phyloP scores from a whole-genome alignment of 805 yeast species.

The Wickerhamiella parazyma region DNA sequence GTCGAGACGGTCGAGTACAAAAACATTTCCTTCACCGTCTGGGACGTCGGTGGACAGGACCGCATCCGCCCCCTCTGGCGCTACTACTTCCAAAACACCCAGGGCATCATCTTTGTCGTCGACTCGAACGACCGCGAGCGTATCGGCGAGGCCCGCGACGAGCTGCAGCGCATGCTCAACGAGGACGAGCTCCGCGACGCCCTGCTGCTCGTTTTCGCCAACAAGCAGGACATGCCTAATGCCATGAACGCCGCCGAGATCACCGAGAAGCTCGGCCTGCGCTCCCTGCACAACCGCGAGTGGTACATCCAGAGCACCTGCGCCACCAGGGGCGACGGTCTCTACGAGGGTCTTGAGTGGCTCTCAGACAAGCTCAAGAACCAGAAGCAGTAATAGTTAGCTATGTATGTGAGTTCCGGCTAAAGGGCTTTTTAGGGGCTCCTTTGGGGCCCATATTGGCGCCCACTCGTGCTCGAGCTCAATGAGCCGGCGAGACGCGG shows the following conservation, averaged over 20 bases:
- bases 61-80: slow-evolving; percentile 98
- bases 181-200: slow-evolving; percentile 98
- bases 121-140: slow-evolving; percentile 98
- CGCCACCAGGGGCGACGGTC: slow-evolving; percentile 98
- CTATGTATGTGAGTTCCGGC: too few relatives aligned
- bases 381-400: slow-evolving; percentile 20
- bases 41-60: slow-evolving; percentile 99
- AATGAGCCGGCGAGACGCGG: too few relatives aligned
- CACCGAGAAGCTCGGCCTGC: slow-evolving; percentile 92
- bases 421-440: too few relatives aligned
- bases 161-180: slow-evolving; percentile 93
- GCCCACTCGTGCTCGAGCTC: too few relatives aligned
- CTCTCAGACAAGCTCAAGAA: slow-evolving; percentile 77
- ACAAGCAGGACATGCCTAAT: slow-evolving; percentile 97
- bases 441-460: too few relatives aligned
- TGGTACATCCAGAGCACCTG: slow-evolving; percentile 99
- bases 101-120: slow-evolving; percentile 94
- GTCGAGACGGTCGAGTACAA: slow-evolving; percentile 96
- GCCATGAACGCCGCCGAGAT: slow-evolving; percentile 99
- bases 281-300: slow-evolving; percentile 95
- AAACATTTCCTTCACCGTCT: slow-evolving; percentile 90
- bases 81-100: slow-evolving; percentile 97
- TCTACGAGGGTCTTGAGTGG: slow-evolving; percentile 97
- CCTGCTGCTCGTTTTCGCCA: slow-evolving; percentile 86
- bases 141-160: slow-evolving; percentile 95